Percentiles rank a stretch among this genome's conserved stretches.
Evolutionary conservation across 1,139 yeast genomes (phyloP).

Genomic region (Wickerhamiella pararugosa): DNA sequence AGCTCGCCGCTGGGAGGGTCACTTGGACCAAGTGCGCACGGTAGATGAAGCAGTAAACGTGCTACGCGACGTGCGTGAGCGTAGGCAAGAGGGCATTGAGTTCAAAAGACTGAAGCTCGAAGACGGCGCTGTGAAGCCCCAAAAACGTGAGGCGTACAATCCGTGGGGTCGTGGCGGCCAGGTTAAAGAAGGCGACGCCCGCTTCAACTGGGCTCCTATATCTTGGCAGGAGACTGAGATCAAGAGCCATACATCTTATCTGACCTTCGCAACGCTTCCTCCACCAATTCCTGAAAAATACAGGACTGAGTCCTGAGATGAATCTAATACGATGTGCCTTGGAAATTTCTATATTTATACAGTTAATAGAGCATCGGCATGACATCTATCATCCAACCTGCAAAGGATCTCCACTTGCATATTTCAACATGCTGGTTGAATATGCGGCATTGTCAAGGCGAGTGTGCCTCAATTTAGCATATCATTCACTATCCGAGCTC

Average conservation of each 20-base stretch:
- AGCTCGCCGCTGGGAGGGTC: conserved; percentile 78
- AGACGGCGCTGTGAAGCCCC: conserved; percentile 5
- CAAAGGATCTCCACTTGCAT: no score
- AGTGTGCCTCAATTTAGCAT: no score
- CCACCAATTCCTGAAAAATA: conserved; percentile 15
- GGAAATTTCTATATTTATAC: no score
- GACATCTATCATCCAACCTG: no score
- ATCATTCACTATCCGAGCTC: no score
- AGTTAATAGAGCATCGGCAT: no score
- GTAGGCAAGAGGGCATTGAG: conserved; percentile 64
- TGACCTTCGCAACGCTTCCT: conserved; percentile 61
- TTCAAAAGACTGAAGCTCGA: conserved; percentile 30
- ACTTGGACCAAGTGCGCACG: conserved; percentile 73
- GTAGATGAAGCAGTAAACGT: conserved; percentile 71
- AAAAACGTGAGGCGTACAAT: conserved; percentile 46
- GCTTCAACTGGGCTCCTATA: conserved; percentile 67
- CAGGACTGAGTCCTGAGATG: no score
- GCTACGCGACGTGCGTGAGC: conserved; percentile 60
- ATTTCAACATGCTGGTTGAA: no score
- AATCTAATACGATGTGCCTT: no score
- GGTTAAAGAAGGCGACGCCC: conserved; percentile 72
- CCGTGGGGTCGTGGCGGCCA: conserved; percentile 84
- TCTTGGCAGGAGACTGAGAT: conserved; percentile 72
- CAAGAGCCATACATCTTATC: conserved; percentile 85
- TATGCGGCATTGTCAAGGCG: no score